Conservation (phyloP, 2,329 filamentous ascomycete genomes). For the Scopulariopsis brevicaulis region DNA sequence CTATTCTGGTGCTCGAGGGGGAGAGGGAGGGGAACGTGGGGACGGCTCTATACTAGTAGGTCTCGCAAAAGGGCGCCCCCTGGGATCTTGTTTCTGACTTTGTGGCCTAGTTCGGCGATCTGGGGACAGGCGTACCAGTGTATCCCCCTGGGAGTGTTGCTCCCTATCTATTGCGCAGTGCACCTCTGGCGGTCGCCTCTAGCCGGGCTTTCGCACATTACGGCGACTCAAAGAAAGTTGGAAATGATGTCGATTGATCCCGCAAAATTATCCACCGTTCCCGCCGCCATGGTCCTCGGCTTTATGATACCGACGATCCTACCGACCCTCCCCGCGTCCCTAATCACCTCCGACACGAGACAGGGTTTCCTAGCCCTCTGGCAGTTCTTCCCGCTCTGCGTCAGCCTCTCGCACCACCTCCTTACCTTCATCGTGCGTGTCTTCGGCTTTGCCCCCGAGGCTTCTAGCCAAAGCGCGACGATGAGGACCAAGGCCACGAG, state of each 20-base stretch:
- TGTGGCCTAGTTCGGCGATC: constrained; percentile 6
- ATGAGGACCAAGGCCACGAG: background rate
- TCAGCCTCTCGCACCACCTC: constrained; percentile 6
- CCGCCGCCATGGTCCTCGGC: constrained; percentile 9
- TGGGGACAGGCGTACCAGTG: constrained; percentile 13
- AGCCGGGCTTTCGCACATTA: constrained; percentile 6
- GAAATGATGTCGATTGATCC: constrained; percentile 9
- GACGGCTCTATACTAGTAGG: constrained; percentile 11
- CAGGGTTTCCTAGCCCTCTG: constrained; percentile 11
- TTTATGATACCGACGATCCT: constrained; percentile 10
- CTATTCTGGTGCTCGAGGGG: constrained; percentile 10
- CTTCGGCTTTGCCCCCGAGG: background rate
- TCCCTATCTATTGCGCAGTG: constrained; percentile 12
- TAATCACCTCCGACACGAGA: constrained; percentile 8
- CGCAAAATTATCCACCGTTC: constrained; percentile 3
- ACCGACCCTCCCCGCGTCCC: constrained; percentile 7
- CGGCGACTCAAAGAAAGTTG: constrained; percentile 3
- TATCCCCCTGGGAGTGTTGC: constrained; percentile 11
- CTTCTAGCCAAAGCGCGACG: background rate
- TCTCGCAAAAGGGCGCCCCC: background rate
- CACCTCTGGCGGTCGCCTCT: constrained; percentile 12
- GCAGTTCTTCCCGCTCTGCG: constrained; percentile 13
- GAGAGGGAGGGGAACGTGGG: constrained; percentile 10
- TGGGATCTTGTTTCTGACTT: background rate
- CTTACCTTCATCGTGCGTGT: constrained; percentile 2